Evolutionary conservation across 2,329 filamentous ascomycete species (phyloP).

Genomic region (Hypoxylon sp.): DNA sequence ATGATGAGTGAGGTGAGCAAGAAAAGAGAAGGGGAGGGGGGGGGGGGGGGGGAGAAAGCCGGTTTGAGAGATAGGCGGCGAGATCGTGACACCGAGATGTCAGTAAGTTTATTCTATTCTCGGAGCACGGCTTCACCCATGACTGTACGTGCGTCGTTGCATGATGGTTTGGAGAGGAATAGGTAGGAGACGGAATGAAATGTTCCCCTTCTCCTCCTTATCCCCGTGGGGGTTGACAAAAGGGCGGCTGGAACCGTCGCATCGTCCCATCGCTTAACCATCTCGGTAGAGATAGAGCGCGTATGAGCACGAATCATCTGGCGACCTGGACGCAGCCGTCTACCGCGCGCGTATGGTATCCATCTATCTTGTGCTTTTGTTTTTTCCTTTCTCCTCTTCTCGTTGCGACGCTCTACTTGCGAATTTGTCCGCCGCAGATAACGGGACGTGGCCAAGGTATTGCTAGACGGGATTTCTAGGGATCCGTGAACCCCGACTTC

Average conservation of each 20-base stretch:
- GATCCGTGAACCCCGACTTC: too few species aligned
- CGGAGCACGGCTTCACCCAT: constrained; percentile 8
- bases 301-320: constrained; percentile 39
- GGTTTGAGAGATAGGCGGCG: neutral
- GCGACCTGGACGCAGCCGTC: constrained; percentile 31
- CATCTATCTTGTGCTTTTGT: neutral
- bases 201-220: constrained; percentile 7
- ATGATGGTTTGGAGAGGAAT: constrained; percentile 17
- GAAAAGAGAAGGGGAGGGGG: neutral
- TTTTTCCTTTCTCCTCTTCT: neutral
- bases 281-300: constrained; percentile 26
- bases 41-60: too few species aligned
- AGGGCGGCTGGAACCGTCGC: constrained; percentile 4
- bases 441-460: constrained; percentile 1
- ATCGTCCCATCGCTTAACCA: constrained; percentile 27
- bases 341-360: constrained; percentile 44
- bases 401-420: constrained; percentile 6
- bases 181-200: neutral
- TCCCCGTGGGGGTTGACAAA: constrained; percentile 16
- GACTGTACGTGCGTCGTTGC: constrained; percentile 24
- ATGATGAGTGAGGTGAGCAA: neutral
- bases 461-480: too few species aligned
- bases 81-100: neutral
- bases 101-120: constrained; percentile 22
- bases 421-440: constrained; percentile 7